These are phyloP conservation scores for Favolaschia claudopus DNA, from an alignment of 768 basidiomycete genomes.

Conservation along the genomic window DNA sequence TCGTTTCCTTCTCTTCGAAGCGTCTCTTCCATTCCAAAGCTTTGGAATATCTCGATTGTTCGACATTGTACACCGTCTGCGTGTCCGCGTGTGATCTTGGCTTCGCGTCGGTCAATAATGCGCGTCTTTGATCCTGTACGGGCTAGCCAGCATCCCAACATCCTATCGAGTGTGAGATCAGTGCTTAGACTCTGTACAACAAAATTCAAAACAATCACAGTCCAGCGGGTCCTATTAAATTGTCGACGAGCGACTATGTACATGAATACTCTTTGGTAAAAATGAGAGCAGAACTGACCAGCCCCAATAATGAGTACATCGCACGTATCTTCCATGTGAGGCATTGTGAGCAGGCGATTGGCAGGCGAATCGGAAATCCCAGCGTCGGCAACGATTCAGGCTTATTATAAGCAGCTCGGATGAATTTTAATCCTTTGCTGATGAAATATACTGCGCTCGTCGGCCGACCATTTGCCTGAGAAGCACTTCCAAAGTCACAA, in stretches of 20 bases:
- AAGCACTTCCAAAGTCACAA: too few relatives aligned
- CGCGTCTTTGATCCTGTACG: constrained; percentile 52
- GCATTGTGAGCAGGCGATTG: too few relatives aligned
- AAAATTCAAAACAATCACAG: constrained; percentile 5
- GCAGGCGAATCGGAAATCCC: too few relatives aligned
- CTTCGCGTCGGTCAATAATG: constrained; percentile 51
- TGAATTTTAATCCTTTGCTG: too few relatives aligned
- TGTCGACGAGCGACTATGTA: background rate
- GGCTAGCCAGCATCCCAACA: constrained; percentile 41
- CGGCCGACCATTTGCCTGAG: too few relatives aligned
- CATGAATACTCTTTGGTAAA: background rate
- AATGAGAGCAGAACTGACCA: background rate
- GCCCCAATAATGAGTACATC: constrained; percentile 28
- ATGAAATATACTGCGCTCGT: too few relatives aligned
- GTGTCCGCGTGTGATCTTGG: constrained; percentile 49
- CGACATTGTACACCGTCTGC: constrained; percentile 65
- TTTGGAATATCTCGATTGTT: constrained; percentile 59
- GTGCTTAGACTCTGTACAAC: too few relatives aligned
- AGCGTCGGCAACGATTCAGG: too few relatives aligned
- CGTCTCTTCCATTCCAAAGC: constrained; percentile 25
- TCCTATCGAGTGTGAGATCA: background rate
- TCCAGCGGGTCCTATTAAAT: constrained; percentile 19
- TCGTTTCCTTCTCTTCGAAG: constrained; percentile 23
- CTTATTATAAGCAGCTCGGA: too few relatives aligned
- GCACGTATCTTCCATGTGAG: constrained; percentile 13